phyloP scores from a whole-genome alignment of 257 asterid genomes.

The Parsonsia alboflavescens region DNA sequence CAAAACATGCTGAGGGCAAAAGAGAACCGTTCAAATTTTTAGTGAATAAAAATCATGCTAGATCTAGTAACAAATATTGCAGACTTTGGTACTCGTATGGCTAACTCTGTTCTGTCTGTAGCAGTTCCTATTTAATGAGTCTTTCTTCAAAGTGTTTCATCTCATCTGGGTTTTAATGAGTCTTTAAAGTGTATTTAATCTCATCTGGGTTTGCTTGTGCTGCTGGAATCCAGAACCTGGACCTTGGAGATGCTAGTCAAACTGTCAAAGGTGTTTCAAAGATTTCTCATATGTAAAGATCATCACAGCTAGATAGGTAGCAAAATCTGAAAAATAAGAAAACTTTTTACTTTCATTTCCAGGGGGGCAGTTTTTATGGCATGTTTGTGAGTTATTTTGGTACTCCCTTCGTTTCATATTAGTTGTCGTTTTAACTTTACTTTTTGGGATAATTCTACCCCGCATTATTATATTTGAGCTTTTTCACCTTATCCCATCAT shows the following conservation, averaged over 20 bases:
- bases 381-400: neutral
- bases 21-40: neutral
- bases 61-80: neutral
- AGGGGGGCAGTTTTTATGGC: neutral
- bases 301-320: no score
- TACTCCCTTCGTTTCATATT: no score
- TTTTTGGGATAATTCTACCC: no score
- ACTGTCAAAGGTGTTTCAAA: no score
- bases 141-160: neutral
- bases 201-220: neutral
- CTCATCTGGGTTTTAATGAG: neutral
- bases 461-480: no score
- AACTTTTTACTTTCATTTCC: neutral
- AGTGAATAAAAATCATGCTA: neutral
- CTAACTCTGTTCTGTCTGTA: neutral
- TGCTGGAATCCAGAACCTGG: neutral
- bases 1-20: neutral
- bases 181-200: neutral
- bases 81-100: neutral
- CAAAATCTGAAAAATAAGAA: no score
- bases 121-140: neutral
- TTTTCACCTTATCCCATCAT: no score
- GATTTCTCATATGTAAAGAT: no score
- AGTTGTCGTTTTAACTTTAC: no score
- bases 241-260: constrained; percentile 2